phyloP scores from a whole-genome alignment of 2,329 filamentous ascomycete genomes.

The Sodiomyces alkalinus region DNA sequence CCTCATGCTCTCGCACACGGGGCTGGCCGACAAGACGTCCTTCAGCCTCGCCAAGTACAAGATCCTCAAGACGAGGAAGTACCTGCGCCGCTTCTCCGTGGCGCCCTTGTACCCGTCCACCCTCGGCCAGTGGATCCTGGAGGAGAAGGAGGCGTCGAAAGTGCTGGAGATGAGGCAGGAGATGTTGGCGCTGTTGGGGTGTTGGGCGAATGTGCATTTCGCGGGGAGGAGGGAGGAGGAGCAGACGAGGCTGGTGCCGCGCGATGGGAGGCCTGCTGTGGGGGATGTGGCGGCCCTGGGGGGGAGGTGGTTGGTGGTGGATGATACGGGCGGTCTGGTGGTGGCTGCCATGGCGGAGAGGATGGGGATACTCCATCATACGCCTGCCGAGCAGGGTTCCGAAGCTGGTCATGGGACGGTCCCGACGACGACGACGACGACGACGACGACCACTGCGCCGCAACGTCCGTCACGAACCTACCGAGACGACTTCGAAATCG shows the following conservation, averaged over 20 bases:
- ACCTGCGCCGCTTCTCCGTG: conserved; percentile 73
- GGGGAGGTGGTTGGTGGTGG: conserved; percentile 62
- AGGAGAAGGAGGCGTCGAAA: conserved; percentile 22
- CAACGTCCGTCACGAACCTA: conserved; percentile 1
- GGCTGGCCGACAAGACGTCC: conserved; percentile 82
- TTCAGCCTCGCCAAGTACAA: conserved; percentile 96
- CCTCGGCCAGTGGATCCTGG: conserved; percentile 61
- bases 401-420: no score
- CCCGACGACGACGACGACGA: conserved; percentile 1
- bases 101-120: conserved; percentile 68
- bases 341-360: conserved; percentile 76
- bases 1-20: conserved; percentile 76
- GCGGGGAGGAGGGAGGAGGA: conserved; percentile 24
- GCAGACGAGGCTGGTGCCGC: conserved; percentile 5
- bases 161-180: conserved; percentile 20
- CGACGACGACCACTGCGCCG: conserved; percentile 1
- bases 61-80: conserved; percentile 85
- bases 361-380: conserved; percentile 63
- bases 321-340: conserved; percentile 73
- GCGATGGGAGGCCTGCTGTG: conserved; percentile 52
- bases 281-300: conserved; percentile 42
- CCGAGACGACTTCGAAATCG: conserved; percentile 40
- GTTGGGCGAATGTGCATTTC: conserved; percentile 83
- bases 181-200: conserved; percentile 51
- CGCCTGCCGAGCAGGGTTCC: conserved; percentile 1